Evolutionary conservation across 208 protist species (phyloP).

Genomic region (Trypanosoma mega): DNA sequence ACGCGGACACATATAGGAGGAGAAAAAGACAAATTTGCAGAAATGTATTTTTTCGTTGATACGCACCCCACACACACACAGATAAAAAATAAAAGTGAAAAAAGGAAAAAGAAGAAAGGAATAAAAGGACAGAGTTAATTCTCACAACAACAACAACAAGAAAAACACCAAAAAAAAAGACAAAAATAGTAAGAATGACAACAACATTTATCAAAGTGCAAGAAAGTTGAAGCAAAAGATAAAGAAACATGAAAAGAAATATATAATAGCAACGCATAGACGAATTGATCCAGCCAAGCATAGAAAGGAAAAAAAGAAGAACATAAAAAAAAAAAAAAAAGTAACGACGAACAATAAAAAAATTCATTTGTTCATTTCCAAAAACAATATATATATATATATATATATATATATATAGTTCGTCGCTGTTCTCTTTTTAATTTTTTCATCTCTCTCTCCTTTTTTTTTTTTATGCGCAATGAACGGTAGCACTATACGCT

Average conservation of each 20-base stretch:
- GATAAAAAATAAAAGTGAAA: not conserved
- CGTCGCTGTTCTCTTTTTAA: no score
- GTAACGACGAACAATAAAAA: not conserved
- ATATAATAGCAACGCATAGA: no score
- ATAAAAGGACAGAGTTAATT: not conserved
- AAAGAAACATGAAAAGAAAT: no score
- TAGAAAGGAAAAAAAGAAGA: not conserved
- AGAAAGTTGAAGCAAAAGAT: no score
- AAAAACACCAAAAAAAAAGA: conserved; percentile 6
- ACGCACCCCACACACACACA: no score
- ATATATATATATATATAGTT: not conserved
- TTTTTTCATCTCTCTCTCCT: no score
- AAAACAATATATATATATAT: not conserved
- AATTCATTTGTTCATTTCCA: not conserved
- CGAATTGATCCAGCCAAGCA: not conserved
- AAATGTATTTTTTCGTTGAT: not conserved
- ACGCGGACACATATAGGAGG: not conserved
- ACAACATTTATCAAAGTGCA: no score
- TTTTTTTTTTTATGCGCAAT: no score
- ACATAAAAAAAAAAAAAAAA: conserved; percentile 22
- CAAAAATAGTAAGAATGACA: no score
- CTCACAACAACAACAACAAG: not conserved
- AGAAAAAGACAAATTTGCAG: conserved; percentile 3
- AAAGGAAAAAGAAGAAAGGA: conserved; percentile 13
- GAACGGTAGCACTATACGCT: no score